A percentile compares a stretch with the other conserved stretches of the same genome.
Conservation (phyloP, 1,284 basidiomycete genomes). For the Neonothopanus nambi region DNA sequence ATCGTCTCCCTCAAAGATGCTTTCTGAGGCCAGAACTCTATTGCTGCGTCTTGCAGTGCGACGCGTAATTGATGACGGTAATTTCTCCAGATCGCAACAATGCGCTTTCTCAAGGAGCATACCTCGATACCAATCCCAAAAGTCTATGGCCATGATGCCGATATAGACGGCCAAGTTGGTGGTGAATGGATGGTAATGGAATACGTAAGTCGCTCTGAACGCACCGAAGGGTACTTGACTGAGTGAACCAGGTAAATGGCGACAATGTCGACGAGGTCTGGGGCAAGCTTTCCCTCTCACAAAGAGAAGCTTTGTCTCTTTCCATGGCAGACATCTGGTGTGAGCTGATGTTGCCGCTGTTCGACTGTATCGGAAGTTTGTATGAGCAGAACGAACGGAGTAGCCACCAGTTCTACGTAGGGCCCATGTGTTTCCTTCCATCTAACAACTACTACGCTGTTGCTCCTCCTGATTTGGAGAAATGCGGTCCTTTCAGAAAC, state of each 20-base stretch:
- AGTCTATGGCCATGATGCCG: slow-evolving; percentile 7
- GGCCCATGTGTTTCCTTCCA: slow-evolving; percentile 17
- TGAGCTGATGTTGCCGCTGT: slow-evolving; percentile 14
- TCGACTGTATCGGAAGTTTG: slow-evolving; percentile 20
- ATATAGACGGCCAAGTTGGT: slow-evolving; percentile 8
- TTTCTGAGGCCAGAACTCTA: slow-evolving; percentile 5
- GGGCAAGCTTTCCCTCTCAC: not conserved
- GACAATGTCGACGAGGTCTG: slow-evolving; percentile 1
- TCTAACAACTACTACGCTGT: slow-evolving; percentile 7
- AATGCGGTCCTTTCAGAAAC: slow-evolving; percentile 20
- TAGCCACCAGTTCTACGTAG: slow-evolving; percentile 11
- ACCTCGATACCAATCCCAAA: slow-evolving; percentile 7
- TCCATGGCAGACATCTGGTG: slow-evolving; percentile 17
- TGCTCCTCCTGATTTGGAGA: slow-evolving; percentile 11
- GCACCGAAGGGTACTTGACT: not conserved
- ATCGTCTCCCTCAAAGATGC: slow-evolving; percentile 4
- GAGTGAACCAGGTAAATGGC: slow-evolving; percentile 6
- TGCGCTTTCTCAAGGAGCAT: slow-evolving; percentile 8
- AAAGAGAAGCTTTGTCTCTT: not conserved
- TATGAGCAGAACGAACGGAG: slow-evolving; percentile 9
- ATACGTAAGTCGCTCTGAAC: slow-evolving; percentile 8
- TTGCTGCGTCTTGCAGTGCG: not conserved
- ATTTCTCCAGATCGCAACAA: slow-evolving; percentile 10
- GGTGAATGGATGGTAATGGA: slow-evolving; percentile 12
- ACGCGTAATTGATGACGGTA: not conserved